Evolutionary conservation across 169 alveolate species (phyloP).

Genomic region (Plasmodium knowlesi): DNA sequence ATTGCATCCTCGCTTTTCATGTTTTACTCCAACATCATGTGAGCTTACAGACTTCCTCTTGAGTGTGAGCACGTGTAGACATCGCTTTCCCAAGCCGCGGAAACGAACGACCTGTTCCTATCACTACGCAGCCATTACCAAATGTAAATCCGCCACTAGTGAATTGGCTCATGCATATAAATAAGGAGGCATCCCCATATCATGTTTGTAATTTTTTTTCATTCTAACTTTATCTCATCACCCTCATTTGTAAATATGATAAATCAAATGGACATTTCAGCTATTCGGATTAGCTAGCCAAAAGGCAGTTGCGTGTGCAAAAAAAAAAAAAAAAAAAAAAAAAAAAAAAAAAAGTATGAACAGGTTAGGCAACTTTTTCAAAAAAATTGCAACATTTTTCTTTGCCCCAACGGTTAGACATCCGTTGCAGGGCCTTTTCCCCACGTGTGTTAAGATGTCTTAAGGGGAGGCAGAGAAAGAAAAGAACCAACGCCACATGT

Average conservation of each 20-base stretch:
- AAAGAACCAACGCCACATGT: neutral
- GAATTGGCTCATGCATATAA: neutral
- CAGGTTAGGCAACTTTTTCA: neutral
- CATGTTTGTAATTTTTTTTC: neutral
- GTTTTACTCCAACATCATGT: too few species aligned
- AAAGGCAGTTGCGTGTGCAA: conserved; percentile 10
- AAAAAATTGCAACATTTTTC: neutral
- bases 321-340: conserved; percentile 3
- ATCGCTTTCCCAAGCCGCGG: neutral
- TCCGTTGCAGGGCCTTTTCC: neutral
- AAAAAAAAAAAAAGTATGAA: conserved; percentile 1
- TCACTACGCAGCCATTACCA: neutral
- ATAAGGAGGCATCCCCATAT: neutral
- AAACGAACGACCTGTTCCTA: neutral
- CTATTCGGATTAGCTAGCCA: neutral
- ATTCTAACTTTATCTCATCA: neutral
- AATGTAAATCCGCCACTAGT: neutral
- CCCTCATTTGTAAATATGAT: neutral
- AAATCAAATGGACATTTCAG: neutral
- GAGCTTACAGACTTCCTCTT: neutral
- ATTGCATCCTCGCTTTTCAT: neutral
- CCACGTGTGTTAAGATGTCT: neutral
- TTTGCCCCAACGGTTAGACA: neutral
- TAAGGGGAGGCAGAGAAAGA: neutral
- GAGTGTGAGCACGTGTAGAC: neutral